Percentiles rank a stretch among this genome's conserved stretches.
These are phyloP conservation scores for Phytophthora meadii DNA, from an alignment of 352 stramenopile genomes.

Conservation along the genomic window DNA sequence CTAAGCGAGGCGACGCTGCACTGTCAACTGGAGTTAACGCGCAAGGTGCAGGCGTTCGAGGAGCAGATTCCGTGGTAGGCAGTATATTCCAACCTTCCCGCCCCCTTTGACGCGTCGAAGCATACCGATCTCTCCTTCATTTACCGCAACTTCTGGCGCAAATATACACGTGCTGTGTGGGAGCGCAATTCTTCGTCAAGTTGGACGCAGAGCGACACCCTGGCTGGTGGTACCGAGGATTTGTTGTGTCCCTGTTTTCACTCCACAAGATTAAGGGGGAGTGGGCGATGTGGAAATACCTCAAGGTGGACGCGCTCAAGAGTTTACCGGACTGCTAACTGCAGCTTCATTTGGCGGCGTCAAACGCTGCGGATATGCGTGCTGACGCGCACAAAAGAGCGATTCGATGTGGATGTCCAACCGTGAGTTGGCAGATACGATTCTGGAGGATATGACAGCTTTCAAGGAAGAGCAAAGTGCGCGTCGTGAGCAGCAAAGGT, in stretches of 20 bases:
- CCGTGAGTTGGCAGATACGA: slow-evolving; percentile 10
- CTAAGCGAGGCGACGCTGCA: slow-evolving; percentile 24
- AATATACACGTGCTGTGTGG: slow-evolving; percentile 48
- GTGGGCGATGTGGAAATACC: slow-evolving; percentile 41
- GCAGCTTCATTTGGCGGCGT: slow-evolving; percentile 37
- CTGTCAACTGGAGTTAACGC: slow-evolving; percentile 25
- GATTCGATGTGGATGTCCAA: slow-evolving; percentile 41
- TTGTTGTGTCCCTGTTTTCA: slow-evolving; percentile 45
- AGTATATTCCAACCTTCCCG: slow-evolving; percentile 38
- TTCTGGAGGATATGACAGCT: slow-evolving; percentile 23
- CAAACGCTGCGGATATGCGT: slow-evolving; percentile 39
- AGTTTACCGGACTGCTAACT: slow-evolving; percentile 59
- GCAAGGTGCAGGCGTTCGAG: slow-evolving; percentile 35
- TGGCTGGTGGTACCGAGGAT: slow-evolving; percentile 62
- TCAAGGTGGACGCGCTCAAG: slow-evolving; percentile 35
- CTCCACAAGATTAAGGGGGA: slow-evolving; percentile 35
- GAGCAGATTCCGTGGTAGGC: slow-evolving; percentile 42
- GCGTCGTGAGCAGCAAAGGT: too few species aligned
- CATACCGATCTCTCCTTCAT: slow-evolving; percentile 29
- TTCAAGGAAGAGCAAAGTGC: slow-evolving; percentile 15
- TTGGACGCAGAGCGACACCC: slow-evolving; percentile 51
- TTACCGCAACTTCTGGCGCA: slow-evolving; percentile 48
- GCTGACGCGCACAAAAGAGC: slow-evolving; percentile 19
- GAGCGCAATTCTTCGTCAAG: slow-evolving; percentile 50
- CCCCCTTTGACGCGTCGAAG: slow-evolving; percentile 45